Evolutionary conservation across 2,329 filamentous ascomycete genomes (phyloP).

Genomic region (Coniochaeta sp.): DNA sequence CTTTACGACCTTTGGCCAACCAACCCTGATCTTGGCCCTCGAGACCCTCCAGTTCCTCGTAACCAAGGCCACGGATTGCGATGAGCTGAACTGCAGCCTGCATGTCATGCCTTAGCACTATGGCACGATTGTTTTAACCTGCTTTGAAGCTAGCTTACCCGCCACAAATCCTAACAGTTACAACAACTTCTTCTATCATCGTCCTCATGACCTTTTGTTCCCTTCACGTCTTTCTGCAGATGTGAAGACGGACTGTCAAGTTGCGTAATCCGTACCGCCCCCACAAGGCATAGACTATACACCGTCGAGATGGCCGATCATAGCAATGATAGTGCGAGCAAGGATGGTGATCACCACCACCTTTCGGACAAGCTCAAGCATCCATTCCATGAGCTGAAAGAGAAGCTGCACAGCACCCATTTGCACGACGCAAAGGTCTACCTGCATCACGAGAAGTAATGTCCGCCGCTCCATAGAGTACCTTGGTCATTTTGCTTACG

Average conservation of each 20-base stretch:
- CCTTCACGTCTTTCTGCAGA: neutral
- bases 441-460: slow-evolving; percentile 52
- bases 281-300: neutral
- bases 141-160: neutral
- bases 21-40: neutral
- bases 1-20: neutral
- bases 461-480: slow-evolving; percentile 1
- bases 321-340: neutral
- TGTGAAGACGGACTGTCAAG: neutral
- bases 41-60: neutral
- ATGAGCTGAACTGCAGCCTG: neutral
- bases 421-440: slow-evolving; percentile 50
- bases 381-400: slow-evolving; percentile 36
- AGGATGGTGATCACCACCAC: slow-evolving; percentile 15
- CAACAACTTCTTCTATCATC: neutral
- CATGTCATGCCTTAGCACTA: neutral
- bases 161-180: neutral
- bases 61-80: neutral
- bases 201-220: neutral
- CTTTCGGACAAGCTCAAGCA: slow-evolving; percentile 41
- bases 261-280: neutral
- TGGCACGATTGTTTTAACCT: neutral
- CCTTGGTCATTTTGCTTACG: neutral
- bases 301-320: neutral
- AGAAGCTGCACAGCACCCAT: slow-evolving; percentile 46